These are phyloP conservation scores for Orbilia oligospora DNA, from an alignment of 2,329 filamentous ascomycete genomes.

Conservation along the genomic window DNA sequence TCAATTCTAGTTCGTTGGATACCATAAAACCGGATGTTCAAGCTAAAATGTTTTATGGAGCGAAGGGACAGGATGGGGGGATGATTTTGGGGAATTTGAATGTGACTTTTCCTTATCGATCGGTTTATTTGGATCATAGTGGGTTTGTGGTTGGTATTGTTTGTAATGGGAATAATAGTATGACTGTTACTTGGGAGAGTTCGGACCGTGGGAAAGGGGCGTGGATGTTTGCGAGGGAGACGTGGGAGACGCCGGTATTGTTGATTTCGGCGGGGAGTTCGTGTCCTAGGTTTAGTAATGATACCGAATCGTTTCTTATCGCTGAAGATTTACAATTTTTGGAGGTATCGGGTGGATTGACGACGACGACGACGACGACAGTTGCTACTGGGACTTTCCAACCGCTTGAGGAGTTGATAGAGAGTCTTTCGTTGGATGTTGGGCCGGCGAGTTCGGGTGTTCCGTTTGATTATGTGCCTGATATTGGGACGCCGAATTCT, in stretches of 20 bases:
- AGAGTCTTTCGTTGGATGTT: not conserved
- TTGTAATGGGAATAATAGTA: not conserved
- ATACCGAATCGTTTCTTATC: not conserved
- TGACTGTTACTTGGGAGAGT: not conserved
- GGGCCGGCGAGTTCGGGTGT: not conserved
- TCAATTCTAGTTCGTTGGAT: not conserved
- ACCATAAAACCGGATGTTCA: not conserved
- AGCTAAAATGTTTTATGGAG: not conserved
- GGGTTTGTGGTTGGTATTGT: not conserved
- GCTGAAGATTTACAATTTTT: not conserved
- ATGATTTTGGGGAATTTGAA: not conserved
- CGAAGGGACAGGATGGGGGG: no score
- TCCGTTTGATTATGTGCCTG: not conserved
- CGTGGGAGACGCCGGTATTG: not conserved
- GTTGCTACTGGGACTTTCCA: not conserved
- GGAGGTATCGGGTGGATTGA: not conserved
- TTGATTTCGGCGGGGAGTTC: not conserved
- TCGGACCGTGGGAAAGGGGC: not conserved
- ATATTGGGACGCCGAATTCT: constrained; percentile 20
- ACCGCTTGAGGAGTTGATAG: not conserved
- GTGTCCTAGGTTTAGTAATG: not conserved
- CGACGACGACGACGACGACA: not conserved
- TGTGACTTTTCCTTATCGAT: not conserved
- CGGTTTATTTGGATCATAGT: constrained; percentile 20
- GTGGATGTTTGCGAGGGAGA: not conserved